Percentiles rank a stretch among this genome's conserved stretches.
Evolutionary conservation across 2,329 filamentous ascomycete species (phyloP).

Genomic region (Clarireedia paspali): DNA sequence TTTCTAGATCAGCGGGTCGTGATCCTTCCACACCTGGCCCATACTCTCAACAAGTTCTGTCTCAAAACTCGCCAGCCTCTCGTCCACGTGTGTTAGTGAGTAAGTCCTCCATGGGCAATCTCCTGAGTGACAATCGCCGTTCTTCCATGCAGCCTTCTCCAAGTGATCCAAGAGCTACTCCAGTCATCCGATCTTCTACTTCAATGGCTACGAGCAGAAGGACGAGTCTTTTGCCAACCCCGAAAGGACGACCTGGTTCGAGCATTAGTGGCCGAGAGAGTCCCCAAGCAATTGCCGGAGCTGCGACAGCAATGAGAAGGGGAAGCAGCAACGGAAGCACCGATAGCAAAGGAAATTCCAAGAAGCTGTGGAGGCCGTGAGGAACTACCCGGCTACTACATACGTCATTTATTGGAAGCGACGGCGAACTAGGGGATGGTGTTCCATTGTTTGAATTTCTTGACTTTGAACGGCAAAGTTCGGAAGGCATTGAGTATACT

Average conservation of each 20-base stretch:
- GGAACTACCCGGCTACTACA: neutral
- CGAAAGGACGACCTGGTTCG: slow-evolving; percentile 23
- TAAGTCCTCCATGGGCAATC: slow-evolving; percentile 37
- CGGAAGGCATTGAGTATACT: neutral
- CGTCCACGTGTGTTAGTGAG: slow-evolving; percentile 23
- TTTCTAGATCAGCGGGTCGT: slow-evolving; percentile 40
- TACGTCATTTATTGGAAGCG: neutral
- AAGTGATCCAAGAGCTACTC: slow-evolving; percentile 27
- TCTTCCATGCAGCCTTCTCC: slow-evolving; percentile 45
- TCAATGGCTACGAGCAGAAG: slow-evolving; percentile 47
- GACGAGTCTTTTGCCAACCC: slow-evolving; percentile 45
- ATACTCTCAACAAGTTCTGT: slow-evolving; percentile 38
- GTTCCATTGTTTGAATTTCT: neutral
- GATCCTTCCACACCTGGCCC: slow-evolving; percentile 47
- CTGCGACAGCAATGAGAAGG: slow-evolving; percentile 35
- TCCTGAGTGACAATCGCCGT: slow-evolving; percentile 36
- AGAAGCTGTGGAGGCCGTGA: slow-evolving; percentile 21
- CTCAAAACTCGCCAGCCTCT: slow-evolving; percentile 36
- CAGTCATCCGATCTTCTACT: slow-evolving; percentile 39
- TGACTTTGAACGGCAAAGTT: neutral
- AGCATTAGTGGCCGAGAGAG: slow-evolving; percentile 39
- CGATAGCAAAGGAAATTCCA: slow-evolving; percentile 21
- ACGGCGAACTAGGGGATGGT: neutral
- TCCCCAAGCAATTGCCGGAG: slow-evolving; percentile 39
- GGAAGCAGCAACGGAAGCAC: slow-evolving; percentile 18